Base-by-base conservation (phyloP, 192 early-diverging fungal genomes). In the Backusella liffmaniae region DNA sequence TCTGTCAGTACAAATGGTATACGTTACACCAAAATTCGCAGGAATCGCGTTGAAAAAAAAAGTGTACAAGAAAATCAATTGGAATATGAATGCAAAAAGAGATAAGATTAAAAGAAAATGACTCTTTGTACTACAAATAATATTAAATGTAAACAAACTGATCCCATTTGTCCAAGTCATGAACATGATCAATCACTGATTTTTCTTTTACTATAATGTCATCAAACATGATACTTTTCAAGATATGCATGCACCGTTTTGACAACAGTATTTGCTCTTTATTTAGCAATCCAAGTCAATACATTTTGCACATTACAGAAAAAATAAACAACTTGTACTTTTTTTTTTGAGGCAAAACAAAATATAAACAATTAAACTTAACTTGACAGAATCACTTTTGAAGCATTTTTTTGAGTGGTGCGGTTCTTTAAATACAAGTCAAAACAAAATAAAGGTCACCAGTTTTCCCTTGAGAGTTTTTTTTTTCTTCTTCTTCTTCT, bases 381-480 rank as follows among this genome's bases (percentile, higher is more conserved):
- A 53, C 51, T 53, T 53, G 51, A 53, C 51, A 53, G 51, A 53
- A 53, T 18, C 51, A 53, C 51, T 53, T 32, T 21, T 53, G 51
- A 53, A 21, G 51, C 16, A 53, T 53, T 21, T 23, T 53, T 8
- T 53, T 53, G 16, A 53, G 51, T 53, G 51, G 51, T 21, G 51
- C 51, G 51, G 51, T 53, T 53, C n/a, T 53, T 53, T 53, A 53
- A 53, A 53, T 18, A 53, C n/a, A 53, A 53, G 51, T 53, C 51
- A 23, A 53, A 44, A 44, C n/a, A 53, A 53, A 18, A 53, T 21
- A 53, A n/a, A n/a, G 51, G 16, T n/a, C 16, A n/a, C 51, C 18
- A 2, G 51, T 53, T 53, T 53, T 53, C 51, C 51, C 51, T 53
- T 53, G 51, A 21, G 51, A 9, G 51, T 21, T 53, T 23, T 53